phyloP scores from a whole-genome alignment of 1,284 basidiomycete genomes.

The Violaceomyces palustris region DNA sequence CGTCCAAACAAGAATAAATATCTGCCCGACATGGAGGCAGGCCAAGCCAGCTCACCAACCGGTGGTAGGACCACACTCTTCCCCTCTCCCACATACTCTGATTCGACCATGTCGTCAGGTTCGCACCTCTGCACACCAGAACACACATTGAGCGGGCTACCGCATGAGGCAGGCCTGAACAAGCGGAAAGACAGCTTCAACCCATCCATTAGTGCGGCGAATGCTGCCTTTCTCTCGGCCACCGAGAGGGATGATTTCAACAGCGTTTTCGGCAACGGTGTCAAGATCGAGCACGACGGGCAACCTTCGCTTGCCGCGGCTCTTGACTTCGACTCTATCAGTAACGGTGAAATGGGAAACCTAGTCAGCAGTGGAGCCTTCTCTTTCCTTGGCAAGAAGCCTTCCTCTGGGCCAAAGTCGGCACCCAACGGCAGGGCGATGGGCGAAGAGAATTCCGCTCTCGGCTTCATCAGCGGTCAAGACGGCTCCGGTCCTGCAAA shows the following conservation, averaged over 20 bases:
- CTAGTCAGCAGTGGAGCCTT: slow-evolving; percentile 4
- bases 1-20: no score
- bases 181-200: slow-evolving; percentile 12
- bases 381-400: slow-evolving; percentile 17
- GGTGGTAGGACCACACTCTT: slow-evolving; percentile 20
- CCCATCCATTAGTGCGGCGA: slow-evolving; percentile 25
- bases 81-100: slow-evolving; percentile 32
- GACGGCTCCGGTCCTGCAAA: no score
- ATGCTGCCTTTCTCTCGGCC: slow-evolving; percentile 28
- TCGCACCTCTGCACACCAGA: slow-evolving; percentile 33
- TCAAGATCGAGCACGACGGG: slow-evolving; percentile 11
- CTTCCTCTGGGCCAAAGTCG: no score
- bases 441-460: no score
- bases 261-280: slow-evolving; percentile 2
- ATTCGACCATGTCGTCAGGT: slow-evolving; percentile 24
- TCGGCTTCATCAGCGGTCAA: no score
- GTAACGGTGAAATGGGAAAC: slow-evolving; percentile 11
- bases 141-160: slow-evolving; percentile 6
- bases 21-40: slow-evolving; percentile 29
- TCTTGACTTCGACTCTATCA: slow-evolving; percentile 24
- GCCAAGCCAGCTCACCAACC: slow-evolving; percentile 15
- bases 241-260: slow-evolving; percentile 9
- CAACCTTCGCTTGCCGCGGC: slow-evolving; percentile 17
- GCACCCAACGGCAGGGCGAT: no score
- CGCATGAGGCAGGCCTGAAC: slow-evolving; percentile 5